Evolutionary conservation across 768 basidiomycete genomes (phyloP), one percentile per base, ranked within the genome.

Genomic region (Pulveroboletus sp.): DNA sequence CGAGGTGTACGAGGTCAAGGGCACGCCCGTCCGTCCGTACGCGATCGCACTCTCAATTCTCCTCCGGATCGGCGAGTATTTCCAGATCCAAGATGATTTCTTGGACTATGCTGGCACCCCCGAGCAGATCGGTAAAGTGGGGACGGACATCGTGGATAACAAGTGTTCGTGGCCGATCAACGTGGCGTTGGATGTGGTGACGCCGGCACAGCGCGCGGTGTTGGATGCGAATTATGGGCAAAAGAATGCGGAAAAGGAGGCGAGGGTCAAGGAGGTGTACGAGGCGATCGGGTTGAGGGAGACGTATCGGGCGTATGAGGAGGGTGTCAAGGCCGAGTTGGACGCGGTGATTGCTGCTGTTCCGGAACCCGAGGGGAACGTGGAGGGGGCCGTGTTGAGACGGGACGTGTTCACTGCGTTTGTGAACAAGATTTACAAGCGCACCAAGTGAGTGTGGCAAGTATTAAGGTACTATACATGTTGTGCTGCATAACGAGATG

Each of bases 141-240:
- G 95, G 19, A 98, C 95, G 14, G 97, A 98, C 67, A 99, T 99
- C 61, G 68, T 97, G 50, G 95, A 99, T 71, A 97, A 97, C 82
- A 99, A 99, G 73, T 98, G 95, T 70, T 88, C 87, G 16, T 99
- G 95, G 97, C 85, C 86, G 58, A 77, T 98, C 68, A 97, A 97
- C 71, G 84, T 82, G 19, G 97, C 93, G 24, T 75, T 98, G 49
- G 66, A 70, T 16, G 65, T 74, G 35, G 82, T 77, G 2, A 74
- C 70, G 5, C 71, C 80, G 0, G 76, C 62, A n/a, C 85, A 87
- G 65, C 77, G 80, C 31, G 65, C 66, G 23, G 64, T 82, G 21
- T 72, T 86, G n/a, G 82, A 85, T 59, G 77, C 72, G 19, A 82
- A 83, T 66, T 87, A 89, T 61, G 84, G 85, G 7, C 70, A 69